phyloP scores from a whole-genome alignment of 306 rosid species.

The Pyrus betulifolia region DNA sequence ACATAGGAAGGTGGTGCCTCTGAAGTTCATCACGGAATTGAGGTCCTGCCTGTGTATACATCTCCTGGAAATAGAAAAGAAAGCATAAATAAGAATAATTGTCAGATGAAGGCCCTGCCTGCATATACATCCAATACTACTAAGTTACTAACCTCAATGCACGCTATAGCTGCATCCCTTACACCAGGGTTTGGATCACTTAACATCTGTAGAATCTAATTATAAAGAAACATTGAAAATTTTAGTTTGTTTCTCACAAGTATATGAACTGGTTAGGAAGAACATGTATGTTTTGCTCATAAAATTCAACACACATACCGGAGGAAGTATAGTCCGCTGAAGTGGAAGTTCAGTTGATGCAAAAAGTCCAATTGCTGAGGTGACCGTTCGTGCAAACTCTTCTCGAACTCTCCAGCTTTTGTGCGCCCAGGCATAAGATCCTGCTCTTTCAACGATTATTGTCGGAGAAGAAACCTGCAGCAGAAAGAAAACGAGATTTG shows the following conservation, averaged over 20 bases:
- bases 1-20: conserved; percentile 77
- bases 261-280: not conserved
- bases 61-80: conserved; percentile 50
- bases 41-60: conserved; percentile 91
- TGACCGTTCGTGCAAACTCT: conserved; percentile 93
- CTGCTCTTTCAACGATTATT: conserved; percentile 95
- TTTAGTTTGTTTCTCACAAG: conserved; percentile 10
- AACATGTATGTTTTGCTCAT: not conserved
- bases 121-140: conserved; percentile 9
- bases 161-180: conserved; percentile 82
- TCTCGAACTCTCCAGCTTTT: conserved; percentile 98
- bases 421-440: conserved; percentile 90
- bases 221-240: not conserved
- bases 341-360: conserved; percentile 88
- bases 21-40: conserved; percentile 94
- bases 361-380: conserved; percentile 88
- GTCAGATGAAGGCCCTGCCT: not conserved
- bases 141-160: conserved; percentile 72
- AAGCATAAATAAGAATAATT: not conserved
- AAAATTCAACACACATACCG: conserved; percentile 46
- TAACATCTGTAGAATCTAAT: conserved; percentile 88
- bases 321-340: conserved; percentile 86
- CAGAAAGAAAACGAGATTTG: not conserved
- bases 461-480: conserved; percentile 93
- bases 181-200: conserved; percentile 83